A percentile compares a stretch with the other conserved stretches of the same genome.
These are phyloP conservation scores for Aspergillus quadrilineatus DNA, from an alignment of 2,329 filamentous ascomycete genomes.

Conservation along the genomic window DNA sequence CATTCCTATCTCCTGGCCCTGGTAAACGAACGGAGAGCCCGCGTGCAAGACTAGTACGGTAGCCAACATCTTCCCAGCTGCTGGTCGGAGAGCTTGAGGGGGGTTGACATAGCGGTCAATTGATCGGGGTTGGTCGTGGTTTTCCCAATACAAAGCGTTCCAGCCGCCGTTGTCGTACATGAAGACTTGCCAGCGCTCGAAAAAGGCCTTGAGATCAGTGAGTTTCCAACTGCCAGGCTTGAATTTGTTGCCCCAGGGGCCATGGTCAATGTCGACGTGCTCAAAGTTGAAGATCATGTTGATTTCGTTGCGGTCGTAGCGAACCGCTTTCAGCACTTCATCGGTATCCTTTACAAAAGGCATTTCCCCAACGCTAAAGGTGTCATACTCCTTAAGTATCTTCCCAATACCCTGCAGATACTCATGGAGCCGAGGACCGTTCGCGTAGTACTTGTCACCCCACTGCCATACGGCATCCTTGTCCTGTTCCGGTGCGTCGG, in stretches of 20 bases:
- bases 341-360: slow-evolving; percentile 50
- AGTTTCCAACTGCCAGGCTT: slow-evolving; percentile 49
- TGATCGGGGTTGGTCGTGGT: slow-evolving; percentile 64
- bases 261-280: slow-evolving; percentile 61
- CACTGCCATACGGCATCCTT: slow-evolving; percentile 29
- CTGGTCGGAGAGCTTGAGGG: slow-evolving; percentile 49
- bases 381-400: slow-evolving; percentile 56
- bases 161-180: slow-evolving; percentile 61
- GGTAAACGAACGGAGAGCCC: slow-evolving; percentile 67
- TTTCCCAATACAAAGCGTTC: slow-evolving; percentile 66
- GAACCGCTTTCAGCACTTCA: slow-evolving; percentile 56
- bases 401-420: slow-evolving; percentile 55
- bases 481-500: slow-evolving; percentile 41
- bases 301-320: slow-evolving; percentile 58
- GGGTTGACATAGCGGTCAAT: slow-evolving; percentile 57
- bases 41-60: slow-evolving; percentile 57
- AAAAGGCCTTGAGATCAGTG: slow-evolving; percentile 53
- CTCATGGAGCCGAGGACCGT: slow-evolving; percentile 60
- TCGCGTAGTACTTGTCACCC: slow-evolving; percentile 50
- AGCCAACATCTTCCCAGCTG: slow-evolving; percentile 61
- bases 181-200: slow-evolving; percentile 60
- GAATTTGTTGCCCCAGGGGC: slow-evolving; percentile 49
- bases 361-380: slow-evolving; percentile 63
- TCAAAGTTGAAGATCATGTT: slow-evolving; percentile 76
- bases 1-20: slow-evolving; percentile 69